Base-by-base conservation (phyloP, 75 land plant genomes). In the Sequoiadendron giganteum region DNA sequence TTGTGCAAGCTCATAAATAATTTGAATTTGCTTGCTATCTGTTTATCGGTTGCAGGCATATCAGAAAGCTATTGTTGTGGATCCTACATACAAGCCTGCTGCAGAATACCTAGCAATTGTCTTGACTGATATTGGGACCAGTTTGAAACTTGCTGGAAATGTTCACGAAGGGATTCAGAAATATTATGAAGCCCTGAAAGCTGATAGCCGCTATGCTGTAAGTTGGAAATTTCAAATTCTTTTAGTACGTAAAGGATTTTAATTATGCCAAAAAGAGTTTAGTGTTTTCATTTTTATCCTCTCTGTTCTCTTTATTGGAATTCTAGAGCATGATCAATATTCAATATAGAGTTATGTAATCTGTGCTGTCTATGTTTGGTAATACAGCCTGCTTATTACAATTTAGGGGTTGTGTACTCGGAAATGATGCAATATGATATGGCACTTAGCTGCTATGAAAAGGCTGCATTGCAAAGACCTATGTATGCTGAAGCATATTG, bases 401-500 rank as follows among this genome's bases (percentile, higher is more conserved):
- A 98, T 89, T 95, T 98, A 88, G 99, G 99, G 77, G 99, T 98
- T 84, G 99, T 98, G 52, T 98, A 98, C 90, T 98, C 99, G 30
- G 99, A 98, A 89, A 93, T 98, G 99, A 94, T 97, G 94, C 99
- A 98, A 92, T 98, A 95, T 90, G 99, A 98, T 79, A 85, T 88
- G 86, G 99, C 99, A 47, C 96, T 98, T 52, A 91, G 78, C 81
- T 98, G 96, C 86, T 98, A 98, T 91, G 99, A 98, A 92, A 98
- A 98, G 84, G 99, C 99, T 87, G 99, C 97, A 42, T 30, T 89
- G 43, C 96, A 94, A 89, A 97, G 99, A 90, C 99, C 99, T 28
- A 94, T 98, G 98, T 98, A 98, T 93, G 99, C 99, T 88, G 99
- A 98, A 90, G 99, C 99, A 85, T 98, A 95, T 85, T 98, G 99